phyloP scores from a whole-genome alignment of 345 rosid genomes.

The Corchorus capsularis region DNA sequence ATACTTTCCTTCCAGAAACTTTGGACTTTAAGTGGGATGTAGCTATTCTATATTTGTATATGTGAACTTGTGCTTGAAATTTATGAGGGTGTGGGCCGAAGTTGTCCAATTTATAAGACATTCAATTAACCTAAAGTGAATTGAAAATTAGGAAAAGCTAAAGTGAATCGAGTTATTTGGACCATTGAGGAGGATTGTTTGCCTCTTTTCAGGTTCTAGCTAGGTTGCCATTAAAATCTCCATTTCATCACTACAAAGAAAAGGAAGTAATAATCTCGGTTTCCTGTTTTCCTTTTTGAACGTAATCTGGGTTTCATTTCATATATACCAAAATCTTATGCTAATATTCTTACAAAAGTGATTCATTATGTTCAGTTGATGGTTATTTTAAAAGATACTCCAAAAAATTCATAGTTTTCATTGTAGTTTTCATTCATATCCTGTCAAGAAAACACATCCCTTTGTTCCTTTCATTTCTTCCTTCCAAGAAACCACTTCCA shows the following conservation, averaged over 20 bases:
- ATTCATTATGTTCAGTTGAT: background rate
- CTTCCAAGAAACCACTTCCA: background rate
- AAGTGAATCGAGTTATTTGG: no score
- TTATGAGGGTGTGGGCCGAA: no score
- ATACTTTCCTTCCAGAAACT: background rate
- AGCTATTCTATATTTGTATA: background rate
- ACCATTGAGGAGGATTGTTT: background rate
- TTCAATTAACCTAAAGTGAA: no score
- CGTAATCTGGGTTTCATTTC: background rate
- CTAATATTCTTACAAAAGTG: background rate
- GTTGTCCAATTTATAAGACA: no score
- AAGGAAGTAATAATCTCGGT: background rate
- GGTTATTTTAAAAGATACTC: background rate
- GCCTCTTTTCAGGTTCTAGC: background rate
- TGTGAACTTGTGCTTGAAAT: background rate
- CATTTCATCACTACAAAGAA: background rate
- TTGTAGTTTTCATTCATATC: background rate
- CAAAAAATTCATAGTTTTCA: background rate
- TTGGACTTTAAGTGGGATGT: background rate
- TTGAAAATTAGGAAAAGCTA: no score
- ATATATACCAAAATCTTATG: background rate
- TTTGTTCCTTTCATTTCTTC: background rate
- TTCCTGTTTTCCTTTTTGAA: background rate
- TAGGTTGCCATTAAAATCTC: background rate
- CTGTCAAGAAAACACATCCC: background rate